phyloP scores from a whole-genome alignment of 306 rosid genomes.

The Psophocarpus tetragonolobus region DNA sequence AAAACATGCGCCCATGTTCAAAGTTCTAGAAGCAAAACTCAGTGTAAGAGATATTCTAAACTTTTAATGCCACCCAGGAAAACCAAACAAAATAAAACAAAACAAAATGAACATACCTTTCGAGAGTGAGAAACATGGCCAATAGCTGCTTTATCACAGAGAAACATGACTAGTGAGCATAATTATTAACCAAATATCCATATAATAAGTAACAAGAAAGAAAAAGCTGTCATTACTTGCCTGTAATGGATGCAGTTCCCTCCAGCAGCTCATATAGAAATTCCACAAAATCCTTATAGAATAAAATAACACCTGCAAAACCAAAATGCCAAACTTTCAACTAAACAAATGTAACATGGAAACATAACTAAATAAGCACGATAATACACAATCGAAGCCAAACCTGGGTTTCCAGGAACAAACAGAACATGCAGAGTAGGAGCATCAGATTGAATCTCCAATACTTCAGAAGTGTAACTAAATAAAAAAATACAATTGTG shows the following conservation, averaged over 20 bases:
- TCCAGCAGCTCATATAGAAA: conserved; percentile 74
- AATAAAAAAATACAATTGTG: neutral
- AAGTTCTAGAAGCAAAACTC: conserved; percentile 53
- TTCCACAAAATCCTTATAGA: conserved; percentile 79
- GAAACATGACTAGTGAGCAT: conserved; percentile 38
- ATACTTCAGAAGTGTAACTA: conserved; percentile 68
- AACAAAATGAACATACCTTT: conserved; percentile 55
- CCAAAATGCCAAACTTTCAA: conserved; percentile 14
- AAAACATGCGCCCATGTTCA: conserved; percentile 79
- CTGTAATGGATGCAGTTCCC: conserved; percentile 77
- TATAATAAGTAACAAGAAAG: conserved; percentile 9
- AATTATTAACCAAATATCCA: conserved; percentile 15
- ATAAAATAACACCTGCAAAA: conserved; percentile 61
- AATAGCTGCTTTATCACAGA: conserved; percentile 56
- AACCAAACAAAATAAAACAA: conserved; percentile 28
- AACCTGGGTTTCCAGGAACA: conserved; percentile 95
- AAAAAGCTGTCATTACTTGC: conserved; percentile 44
- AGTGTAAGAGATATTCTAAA: conserved; percentile 22
- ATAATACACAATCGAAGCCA: neutral
- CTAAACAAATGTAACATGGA: conserved; percentile 11
- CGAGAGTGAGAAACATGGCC: conserved; percentile 72
- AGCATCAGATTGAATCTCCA: conserved; percentile 77
- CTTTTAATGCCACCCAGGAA: neutral
- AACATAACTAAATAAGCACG: neutral
- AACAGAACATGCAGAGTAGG: conserved; percentile 73